These are phyloP conservation scores for Neofusicoccum umdonicola DNA, from an alignment of 2,329 filamentous ascomycete genomes.

Conservation along the genomic window DNA sequence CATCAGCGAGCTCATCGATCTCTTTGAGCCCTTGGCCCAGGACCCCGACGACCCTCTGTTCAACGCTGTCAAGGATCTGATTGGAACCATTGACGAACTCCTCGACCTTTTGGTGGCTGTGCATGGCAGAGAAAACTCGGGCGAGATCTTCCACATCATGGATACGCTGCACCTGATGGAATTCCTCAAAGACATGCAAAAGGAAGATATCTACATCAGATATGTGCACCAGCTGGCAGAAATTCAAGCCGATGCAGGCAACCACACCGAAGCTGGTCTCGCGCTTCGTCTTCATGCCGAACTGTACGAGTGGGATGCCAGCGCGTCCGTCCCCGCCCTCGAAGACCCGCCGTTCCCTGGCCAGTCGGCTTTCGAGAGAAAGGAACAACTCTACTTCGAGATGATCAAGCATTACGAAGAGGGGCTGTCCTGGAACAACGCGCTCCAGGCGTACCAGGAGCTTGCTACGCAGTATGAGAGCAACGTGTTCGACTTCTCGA, in stretches of 20 bases:
- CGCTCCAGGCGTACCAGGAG: slow-evolving; percentile 83
- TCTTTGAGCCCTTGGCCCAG: slow-evolving; percentile 70
- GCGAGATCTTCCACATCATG: slow-evolving; percentile 78
- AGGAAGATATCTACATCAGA: slow-evolving; percentile 92
- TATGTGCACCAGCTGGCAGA: slow-evolving; percentile 90
- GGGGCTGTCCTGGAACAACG: slow-evolving; percentile 89
- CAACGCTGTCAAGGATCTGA: slow-evolving; percentile 71
- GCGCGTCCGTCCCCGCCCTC: slow-evolving; percentile 63
- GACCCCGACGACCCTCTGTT: slow-evolving; percentile 71
- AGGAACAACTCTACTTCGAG: slow-evolving; percentile 86
- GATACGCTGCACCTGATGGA: slow-evolving; percentile 91
- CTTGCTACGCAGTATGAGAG: slow-evolving; percentile 87
- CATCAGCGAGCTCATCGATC: slow-evolving; percentile 75
- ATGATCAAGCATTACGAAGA: slow-evolving; percentile 96
- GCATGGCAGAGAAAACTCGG: slow-evolving; percentile 70
- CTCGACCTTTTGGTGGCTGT: slow-evolving; percentile 88
- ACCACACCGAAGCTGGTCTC: slow-evolving; percentile 83
- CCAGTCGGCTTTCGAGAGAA: slow-evolving; percentile 87
- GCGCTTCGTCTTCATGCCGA: slow-evolving; percentile 89
- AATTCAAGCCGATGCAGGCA: slow-evolving; percentile 71
- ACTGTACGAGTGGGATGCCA: slow-evolving; percentile 85
- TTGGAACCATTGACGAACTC: slow-evolving; percentile 84
- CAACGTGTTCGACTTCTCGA: slow-evolving; percentile 86
- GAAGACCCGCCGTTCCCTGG: slow-evolving; percentile 73
- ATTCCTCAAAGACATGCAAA: slow-evolving; percentile 93